A percentile compares a stretch with the other conserved stretches of the same genome.
phyloP scores from a whole-genome alignment of 208 protist genomes.

The Wallacemonas sp. region DNA sequence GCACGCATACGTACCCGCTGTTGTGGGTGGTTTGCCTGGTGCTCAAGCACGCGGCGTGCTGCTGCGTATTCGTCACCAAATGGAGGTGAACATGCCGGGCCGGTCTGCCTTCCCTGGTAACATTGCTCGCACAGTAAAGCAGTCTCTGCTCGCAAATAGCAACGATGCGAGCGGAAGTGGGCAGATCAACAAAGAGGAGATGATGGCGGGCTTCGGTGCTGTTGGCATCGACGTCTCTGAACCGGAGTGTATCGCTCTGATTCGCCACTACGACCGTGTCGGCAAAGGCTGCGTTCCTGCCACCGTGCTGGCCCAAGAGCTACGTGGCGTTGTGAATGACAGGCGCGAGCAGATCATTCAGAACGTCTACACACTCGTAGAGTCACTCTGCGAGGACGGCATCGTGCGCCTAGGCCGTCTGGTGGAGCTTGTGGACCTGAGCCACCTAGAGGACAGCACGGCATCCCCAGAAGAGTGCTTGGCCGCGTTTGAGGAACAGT shows the following conservation, averaged over 20 bases:
- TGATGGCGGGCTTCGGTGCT: conserved; percentile 50
- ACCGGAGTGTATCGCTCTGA: conserved; percentile 69
- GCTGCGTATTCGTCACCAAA: conserved; percentile 61
- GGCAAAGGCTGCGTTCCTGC: conserved; percentile 44
- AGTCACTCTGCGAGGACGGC: conserved; percentile 45
- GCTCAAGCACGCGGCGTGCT: conserved; percentile 68
- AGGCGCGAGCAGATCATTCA: conserved; percentile 60
- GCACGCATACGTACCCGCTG: conserved; percentile 44
- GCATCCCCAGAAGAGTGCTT: conserved; percentile 45
- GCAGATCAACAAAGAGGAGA: conserved; percentile 68
- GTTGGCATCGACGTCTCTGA: conserved; percentile 33
- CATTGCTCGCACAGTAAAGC: conserved; percentile 55
- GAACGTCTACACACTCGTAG: conserved; percentile 69
- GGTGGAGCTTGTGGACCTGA: conserved; percentile 67
- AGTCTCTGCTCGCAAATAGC: conserved; percentile 31
- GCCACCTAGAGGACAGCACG: conserved; percentile 42
- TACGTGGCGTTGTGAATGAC: conserved; percentile 74
- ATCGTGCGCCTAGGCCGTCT: conserved; percentile 41
- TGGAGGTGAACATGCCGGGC: conserved; percentile 45
- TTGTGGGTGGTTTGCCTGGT: conserved; percentile 50
- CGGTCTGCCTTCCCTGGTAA: conserved; percentile 72
- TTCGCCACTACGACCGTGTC: conserved; percentile 66
- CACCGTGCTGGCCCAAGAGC: conserved; percentile 41
- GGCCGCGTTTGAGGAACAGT: conserved; percentile 58
- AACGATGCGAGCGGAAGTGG: conserved; percentile 24